phyloP scores from a whole-genome alignment of 2,329 filamentous ascomycete species.

The Colletotrichum karsti region DNA sequence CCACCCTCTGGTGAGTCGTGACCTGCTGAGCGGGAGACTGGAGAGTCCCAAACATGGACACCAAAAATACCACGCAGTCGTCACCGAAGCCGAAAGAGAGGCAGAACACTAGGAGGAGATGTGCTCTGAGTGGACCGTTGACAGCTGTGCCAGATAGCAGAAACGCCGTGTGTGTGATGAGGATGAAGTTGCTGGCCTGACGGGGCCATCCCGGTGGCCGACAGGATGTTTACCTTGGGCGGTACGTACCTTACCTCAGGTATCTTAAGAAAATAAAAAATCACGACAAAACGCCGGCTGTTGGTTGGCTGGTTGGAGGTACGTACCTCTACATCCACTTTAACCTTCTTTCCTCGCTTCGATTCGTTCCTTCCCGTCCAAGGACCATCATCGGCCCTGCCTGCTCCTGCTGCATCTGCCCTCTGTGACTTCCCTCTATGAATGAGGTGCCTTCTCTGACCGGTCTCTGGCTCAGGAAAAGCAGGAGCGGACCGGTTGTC shows the following conservation, averaged over 20 bases:
- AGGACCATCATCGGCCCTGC: neutral
- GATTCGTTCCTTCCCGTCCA: conserved; percentile 8
- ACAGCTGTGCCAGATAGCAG: neutral
- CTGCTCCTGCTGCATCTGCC: too few relatives aligned
- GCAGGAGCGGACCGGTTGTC: neutral
- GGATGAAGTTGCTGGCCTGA: neutral
- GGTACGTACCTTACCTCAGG: neutral
- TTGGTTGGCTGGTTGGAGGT: neutral
- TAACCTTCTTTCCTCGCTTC: conserved; percentile 27
- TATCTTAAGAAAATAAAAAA: too few relatives aligned
- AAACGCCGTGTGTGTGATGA: conserved; percentile 21
- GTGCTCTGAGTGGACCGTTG: neutral
- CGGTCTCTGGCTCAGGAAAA: neutral
- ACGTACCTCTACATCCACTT: conserved; percentile 4
- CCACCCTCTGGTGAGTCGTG: neutral
- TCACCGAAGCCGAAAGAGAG: conserved; percentile 11
- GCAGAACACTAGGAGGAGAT: neutral
- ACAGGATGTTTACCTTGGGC: neutral
- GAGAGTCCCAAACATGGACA: neutral
- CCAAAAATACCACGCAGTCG: conserved; percentile 17
- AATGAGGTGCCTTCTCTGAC: too few relatives aligned
- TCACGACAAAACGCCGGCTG: neutral
- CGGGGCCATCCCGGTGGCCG: conserved; percentile 4
- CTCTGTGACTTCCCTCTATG: too few relatives aligned
- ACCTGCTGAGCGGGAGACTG: neutral